A percentile compares a stretch with the other conserved stretches of the same genome.
phyloP scores from a whole-genome alignment of 2,329 filamentous ascomycete genomes.

The Curvularia sp. region DNA sequence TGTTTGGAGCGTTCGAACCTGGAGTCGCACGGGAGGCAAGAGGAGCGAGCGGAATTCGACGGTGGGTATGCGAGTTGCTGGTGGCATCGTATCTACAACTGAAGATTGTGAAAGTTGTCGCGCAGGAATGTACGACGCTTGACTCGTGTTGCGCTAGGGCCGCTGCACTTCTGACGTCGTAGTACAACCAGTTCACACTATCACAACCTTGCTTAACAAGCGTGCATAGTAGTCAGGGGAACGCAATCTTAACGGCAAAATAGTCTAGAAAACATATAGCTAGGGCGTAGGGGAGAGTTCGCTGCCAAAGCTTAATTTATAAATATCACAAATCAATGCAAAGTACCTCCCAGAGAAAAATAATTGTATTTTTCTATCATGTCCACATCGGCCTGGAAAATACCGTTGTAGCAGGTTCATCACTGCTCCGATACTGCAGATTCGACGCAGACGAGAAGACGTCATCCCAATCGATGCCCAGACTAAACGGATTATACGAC shows the following conservation, averaged over 20 bases:
- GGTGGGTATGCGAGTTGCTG: constrained; percentile 16
- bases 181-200: neutral
- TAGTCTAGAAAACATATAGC: neutral
- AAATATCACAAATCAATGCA: neutral
- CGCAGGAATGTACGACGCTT: neutral
- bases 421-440: constrained; percentile 1
- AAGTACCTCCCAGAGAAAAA: neutral
- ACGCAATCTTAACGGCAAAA: neutral
- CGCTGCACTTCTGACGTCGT: neutral
- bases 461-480: constrained; percentile 34
- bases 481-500: constrained; percentile 12
- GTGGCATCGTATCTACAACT: constrained; percentile 21
- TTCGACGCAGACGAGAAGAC: constrained; percentile 25
- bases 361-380: neutral
- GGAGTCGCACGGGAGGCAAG: constrained; percentile 25
- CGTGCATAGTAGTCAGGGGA: neutral
- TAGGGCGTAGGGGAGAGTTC: neutral
- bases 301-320: neutral
- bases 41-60: constrained; percentile 33
- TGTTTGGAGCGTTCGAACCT: constrained; percentile 20
- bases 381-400: constrained; percentile 20
- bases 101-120: constrained; percentile 4
- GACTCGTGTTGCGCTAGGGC: constrained; percentile 9
- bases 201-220: neutral
- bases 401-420: constrained; percentile 4